Conservation (phyloP, 495 filamentous ascomycete genomes). For the Elasticomyces elasticus region DNA sequence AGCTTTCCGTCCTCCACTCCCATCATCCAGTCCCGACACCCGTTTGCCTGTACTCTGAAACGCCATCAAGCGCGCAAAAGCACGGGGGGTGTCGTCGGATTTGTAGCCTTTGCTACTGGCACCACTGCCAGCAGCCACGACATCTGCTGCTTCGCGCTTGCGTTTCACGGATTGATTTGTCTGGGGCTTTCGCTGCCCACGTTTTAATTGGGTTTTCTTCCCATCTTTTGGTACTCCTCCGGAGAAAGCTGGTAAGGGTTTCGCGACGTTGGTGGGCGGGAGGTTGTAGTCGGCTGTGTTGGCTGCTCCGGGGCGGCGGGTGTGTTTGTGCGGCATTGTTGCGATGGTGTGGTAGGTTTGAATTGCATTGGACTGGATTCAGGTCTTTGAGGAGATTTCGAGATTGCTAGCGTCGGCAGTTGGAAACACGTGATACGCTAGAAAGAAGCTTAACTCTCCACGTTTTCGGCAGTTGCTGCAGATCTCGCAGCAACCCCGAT, state of each 20-base stretch:
- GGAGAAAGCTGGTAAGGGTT: conserved; percentile 48
- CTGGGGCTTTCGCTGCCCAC: conserved; percentile 9
- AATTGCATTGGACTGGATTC: too few species aligned
- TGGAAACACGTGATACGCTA: too few species aligned
- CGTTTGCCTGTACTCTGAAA: conserved; percentile 45
- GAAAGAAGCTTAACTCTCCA: too few species aligned
- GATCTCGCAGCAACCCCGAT: too few species aligned
- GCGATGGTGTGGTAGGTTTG: not conserved
- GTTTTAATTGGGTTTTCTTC: not conserved
- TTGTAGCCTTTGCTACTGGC: conserved; percentile 27
- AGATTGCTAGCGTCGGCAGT: too few species aligned
- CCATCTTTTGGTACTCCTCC: not conserved
- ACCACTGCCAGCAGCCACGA: too few species aligned
- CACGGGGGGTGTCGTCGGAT: conserved; percentile 73
- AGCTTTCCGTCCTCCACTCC: conserved; percentile 30
- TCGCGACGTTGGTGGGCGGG: conserved; percentile 59
- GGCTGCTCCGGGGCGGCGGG: conserved; percentile 43
- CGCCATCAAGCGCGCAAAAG: conserved; percentile 74
- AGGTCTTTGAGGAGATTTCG: too few species aligned
- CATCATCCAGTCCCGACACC: conserved; percentile 57
- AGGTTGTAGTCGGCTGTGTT: conserved; percentile 54
- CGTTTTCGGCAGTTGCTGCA: too few species aligned
- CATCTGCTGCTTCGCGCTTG: conserved; percentile 34
- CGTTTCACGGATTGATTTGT: conserved; percentile 13
- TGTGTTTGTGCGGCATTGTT: conserved; percentile 81